Evolutionary conservation across 169 alveolate species (phyloP).

Genomic region (Plasmodium malariae): DNA sequence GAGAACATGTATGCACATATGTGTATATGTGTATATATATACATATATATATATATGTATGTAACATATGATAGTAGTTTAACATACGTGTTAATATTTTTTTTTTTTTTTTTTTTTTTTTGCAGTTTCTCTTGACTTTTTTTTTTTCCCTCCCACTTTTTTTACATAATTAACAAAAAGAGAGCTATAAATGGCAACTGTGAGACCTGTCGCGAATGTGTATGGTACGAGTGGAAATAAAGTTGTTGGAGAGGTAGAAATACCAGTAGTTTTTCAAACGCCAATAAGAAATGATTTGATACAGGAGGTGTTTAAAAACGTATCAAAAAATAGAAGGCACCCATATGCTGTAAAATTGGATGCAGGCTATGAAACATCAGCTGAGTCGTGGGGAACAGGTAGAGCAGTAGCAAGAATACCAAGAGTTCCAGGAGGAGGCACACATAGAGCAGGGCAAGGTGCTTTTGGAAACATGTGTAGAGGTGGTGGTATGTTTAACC

Average conservation of each 20-base stretch:
- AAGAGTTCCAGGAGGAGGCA: constrained; percentile 99
- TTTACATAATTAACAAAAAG: background rate
- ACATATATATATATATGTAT: background rate
- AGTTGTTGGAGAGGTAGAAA: constrained; percentile 81
- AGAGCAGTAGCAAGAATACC: constrained; percentile 99
- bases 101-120: constrained; percentile 37
- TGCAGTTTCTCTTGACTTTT: background rate
- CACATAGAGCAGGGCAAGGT: constrained; percentile 98
- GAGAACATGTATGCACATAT: too few species aligned
- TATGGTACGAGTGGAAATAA: constrained; percentile 77
- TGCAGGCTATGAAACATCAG: constrained; percentile 96
- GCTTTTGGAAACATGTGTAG: constrained; percentile 99
- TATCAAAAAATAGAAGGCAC: constrained; percentile 97
- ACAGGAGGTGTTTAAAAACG: constrained; percentile 93
- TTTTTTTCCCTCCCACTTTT: too few species aligned
- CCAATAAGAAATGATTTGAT: constrained; percentile 99
- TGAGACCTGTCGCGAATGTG: constrained; percentile 85
- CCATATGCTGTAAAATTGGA: constrained; percentile 94
- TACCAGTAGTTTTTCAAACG: constrained; percentile 96
- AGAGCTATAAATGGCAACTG: constrained; percentile 60
- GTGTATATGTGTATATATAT: too few species aligned
- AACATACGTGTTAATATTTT: background rate
- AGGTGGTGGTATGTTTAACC: constrained; percentile 99
- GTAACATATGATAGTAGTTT: background rate
- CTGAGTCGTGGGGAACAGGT: constrained; percentile 99